Evolutionary conservation across 768 basidiomycete species (phyloP), one percentile per base, ranked within the genome.

Genomic region (Daedaleopsis sinensis): DNA sequence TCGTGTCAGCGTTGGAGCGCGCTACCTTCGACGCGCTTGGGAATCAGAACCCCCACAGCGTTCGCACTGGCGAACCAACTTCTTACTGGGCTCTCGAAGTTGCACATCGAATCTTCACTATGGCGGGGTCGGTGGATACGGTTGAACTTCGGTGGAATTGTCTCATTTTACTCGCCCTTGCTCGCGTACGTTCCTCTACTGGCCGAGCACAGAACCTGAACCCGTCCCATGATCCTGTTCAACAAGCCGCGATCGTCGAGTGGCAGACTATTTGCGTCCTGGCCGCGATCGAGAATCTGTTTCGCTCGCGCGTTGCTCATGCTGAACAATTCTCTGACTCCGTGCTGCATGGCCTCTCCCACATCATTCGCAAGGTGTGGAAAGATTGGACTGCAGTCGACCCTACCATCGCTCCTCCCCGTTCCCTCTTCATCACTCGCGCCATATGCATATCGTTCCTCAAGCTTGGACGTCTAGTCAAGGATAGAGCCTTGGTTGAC

Each of bases 371-470:
- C 10, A 70, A n/a, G 70, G 71, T 66, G 73, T 81, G 42, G 54
- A 68, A 9, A 65, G 73, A 57, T 65, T 87, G 50, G 79, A 74
- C 67, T 2, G 47, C 66, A 2, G 49, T 51, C 9, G 4, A 36
- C 24, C 42, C 23, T 36, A 18, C 37, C 11, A 21, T 9, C 1
- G 44, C 35, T 24, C 46, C 53, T 16, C 48, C 23, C 48, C 63
- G 58, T 8, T 54, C 53, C 6, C 58, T 39, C 18, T 38, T 57
- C 27, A 54, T 58, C 10, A 15, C 61, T 1, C 55, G 62, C 4
- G n/a, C 52, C 23, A 67, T 70, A 35, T 58, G 55, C 39, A 59
- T 63, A 1, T 64, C 68, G 7, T 67, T 71, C 55, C 32, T 70
- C 39, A 56, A 57, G 36, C 52, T 70, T 47, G 68, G 65, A 6